Conservation (phyloP, 371 early-diverging fungal genomes). For the Rhizopus sp. region DNA sequence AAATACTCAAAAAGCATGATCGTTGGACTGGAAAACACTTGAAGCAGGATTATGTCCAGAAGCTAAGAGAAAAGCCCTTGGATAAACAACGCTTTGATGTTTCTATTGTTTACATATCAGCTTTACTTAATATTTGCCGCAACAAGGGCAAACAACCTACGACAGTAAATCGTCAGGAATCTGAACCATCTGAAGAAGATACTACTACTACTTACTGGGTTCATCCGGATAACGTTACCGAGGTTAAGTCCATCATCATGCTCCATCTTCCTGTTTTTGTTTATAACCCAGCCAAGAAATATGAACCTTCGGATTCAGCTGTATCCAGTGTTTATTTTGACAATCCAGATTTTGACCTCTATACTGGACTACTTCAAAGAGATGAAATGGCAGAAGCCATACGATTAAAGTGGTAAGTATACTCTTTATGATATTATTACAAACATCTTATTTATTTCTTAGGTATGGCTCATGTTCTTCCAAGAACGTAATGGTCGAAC, state of each 20-base stretch:
- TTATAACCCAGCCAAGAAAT: slow-evolving; percentile 39
- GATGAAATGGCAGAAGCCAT: slow-evolving; percentile 89
- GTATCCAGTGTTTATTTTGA: slow-evolving; percentile 96
- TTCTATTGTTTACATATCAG: slow-evolving; percentile 86
- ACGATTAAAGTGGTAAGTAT: slow-evolving; percentile 86
- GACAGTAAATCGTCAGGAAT: slow-evolving; percentile 64
- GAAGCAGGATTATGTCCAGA: slow-evolving; percentile 68
- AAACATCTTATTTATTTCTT: slow-evolving; percentile 21
- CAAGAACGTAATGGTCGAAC: slow-evolving; percentile 83
- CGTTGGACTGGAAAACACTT: slow-evolving; percentile 55
- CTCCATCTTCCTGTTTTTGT: slow-evolving; percentile 93
- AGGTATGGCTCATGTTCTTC: slow-evolving; percentile 60
- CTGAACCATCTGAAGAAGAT: slow-evolving; percentile 80
- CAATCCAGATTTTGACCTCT: slow-evolving; percentile 86
- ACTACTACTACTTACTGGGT: slow-evolving; percentile 98
- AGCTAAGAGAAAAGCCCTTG: slow-evolving; percentile 81
- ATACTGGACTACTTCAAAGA: slow-evolving; percentile 85
- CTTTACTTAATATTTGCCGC: slow-evolving; percentile 87
- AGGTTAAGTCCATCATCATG: slow-evolving; percentile 89
- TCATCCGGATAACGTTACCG: slow-evolving; percentile 92
- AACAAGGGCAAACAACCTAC: slow-evolving; percentile 62
- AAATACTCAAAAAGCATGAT: slow-evolving; percentile 97
- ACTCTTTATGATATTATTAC: slow-evolving; percentile 1
- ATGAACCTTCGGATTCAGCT: slow-evolving; percentile 47
- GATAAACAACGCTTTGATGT: slow-evolving; percentile 90